A percentile compares a stretch with the other conserved stretches of the same genome.
Conservation (phyloP, 2,329 filamentous ascomycete genomes). For the Sclerotinia trifoliorum region DNA sequence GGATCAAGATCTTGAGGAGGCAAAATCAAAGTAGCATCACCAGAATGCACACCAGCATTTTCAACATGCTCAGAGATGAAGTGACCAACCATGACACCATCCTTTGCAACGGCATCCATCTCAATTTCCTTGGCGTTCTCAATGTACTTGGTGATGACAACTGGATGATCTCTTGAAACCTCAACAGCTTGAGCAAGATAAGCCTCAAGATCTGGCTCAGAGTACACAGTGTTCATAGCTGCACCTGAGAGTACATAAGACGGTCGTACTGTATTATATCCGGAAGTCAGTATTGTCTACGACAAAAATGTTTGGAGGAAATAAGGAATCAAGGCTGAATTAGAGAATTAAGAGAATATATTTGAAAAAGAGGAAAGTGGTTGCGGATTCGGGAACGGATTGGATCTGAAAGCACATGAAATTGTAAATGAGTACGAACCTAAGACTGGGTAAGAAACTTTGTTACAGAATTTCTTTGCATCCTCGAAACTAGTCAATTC, state of each 20-base stretch:
- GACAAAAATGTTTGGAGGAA: no score
- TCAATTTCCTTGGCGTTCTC: conserved; percentile 96
- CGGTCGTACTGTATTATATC: conserved; percentile 63
- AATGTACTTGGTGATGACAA: conserved; percentile 98
- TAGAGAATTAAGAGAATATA: no score
- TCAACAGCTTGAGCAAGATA: conserved; percentile 88
- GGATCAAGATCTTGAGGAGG: conserved; percentile 80
- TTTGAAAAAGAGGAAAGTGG: no score
- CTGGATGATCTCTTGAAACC: conserved; percentile 96
- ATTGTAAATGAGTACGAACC: no score
- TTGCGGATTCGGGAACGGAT: no score
- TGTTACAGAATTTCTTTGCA: conserved; percentile 78
- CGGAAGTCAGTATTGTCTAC: no score
- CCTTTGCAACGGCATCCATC: conserved; percentile 85
- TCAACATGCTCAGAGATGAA: conserved; percentile 95
- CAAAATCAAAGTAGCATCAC: conserved; percentile 91
- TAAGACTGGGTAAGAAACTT: conserved; percentile 89
- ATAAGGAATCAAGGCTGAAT: no score
- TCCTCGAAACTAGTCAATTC: conserved; percentile 90
- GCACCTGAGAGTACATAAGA: conserved; percentile 96
- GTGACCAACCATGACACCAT: conserved; percentile 84
- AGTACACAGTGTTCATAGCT: conserved; percentile 95
- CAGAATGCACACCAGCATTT: conserved; percentile 96
- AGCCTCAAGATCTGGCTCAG: conserved; percentile 84
- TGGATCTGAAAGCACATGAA: no score